Conservation (phyloP, 768 basidiomycete genomes). For the Trametes cingulata region DNA sequence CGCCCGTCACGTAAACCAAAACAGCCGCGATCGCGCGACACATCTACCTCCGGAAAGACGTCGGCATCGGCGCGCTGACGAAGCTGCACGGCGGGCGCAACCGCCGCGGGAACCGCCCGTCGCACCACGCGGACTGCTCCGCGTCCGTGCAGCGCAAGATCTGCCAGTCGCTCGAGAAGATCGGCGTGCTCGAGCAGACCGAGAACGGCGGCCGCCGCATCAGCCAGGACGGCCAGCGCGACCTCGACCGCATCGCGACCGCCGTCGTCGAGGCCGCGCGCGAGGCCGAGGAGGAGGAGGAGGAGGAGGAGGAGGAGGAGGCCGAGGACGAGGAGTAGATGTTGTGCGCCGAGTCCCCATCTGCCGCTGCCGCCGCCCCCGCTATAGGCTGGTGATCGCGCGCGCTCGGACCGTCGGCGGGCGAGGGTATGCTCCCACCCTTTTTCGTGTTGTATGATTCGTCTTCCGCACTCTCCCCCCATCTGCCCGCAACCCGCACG, state of each 20-base stretch:
- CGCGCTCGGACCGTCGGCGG: conserved; percentile 10
- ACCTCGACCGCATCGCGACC: conserved; percentile 91
- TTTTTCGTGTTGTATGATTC: conserved; percentile 16
- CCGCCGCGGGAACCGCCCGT: conserved; percentile 94
- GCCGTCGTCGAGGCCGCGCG: conserved; percentile 79
- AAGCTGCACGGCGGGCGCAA: conserved; percentile 98
- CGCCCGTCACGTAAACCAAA: neutral
- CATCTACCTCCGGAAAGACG: conserved; percentile 99
- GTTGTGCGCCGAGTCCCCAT: no score
- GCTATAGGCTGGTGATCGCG: conserved; percentile 11
- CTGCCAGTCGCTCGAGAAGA: conserved; percentile 97
- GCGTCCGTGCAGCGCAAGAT: conserved; percentile 91
- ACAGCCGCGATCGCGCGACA: conserved; percentile 95
- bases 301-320: conserved; percentile 69
- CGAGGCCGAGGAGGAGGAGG: conserved; percentile 75
- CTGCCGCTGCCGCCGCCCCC: neutral
- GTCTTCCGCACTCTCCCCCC: conserved; percentile 6
- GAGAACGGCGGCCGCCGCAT: conserved; percentile 95
- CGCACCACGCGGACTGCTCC: conserved; percentile 88
- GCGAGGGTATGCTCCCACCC: conserved; percentile 9
- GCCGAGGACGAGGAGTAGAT: conserved; percentile 42
- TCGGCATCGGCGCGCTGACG: conserved; percentile 88
- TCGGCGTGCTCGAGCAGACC: conserved; percentile 93
- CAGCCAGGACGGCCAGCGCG: conserved; percentile 94
- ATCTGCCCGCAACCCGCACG: neutral